Conservation (phyloP, 2,329 filamentous ascomycete genomes). For the Cladophialophora carrionii region DNA sequence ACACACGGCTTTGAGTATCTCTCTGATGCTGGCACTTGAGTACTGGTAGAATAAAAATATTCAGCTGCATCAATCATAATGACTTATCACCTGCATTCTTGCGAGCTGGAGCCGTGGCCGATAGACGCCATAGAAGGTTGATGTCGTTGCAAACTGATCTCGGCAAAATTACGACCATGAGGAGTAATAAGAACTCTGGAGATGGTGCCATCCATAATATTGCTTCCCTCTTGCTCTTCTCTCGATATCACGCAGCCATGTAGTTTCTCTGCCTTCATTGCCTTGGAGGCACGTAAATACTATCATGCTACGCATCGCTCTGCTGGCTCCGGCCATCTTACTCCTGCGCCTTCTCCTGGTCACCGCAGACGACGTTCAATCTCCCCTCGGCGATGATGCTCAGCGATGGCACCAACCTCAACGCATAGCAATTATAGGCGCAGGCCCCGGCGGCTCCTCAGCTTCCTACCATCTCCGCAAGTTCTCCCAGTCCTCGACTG, state of each 20-base stretch:
- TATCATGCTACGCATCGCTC: constrained; percentile 13
- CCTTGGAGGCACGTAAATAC: constrained; percentile 15
- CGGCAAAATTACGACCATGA: constrained; percentile 17
- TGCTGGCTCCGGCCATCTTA: neutral
- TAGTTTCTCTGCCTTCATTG: neutral
- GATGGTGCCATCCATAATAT: neutral
- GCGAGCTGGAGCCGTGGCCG: neutral
- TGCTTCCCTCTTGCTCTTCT: neutral
- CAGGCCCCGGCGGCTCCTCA: constrained; percentile 85
- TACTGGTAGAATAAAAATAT: neutral
- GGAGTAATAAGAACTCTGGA: neutral
- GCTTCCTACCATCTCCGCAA: constrained; percentile 79
- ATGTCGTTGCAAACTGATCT: constrained; percentile 4
- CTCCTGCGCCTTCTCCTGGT: constrained; percentile 9
- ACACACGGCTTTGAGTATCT: neutral
- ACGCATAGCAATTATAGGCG: constrained; percentile 57
- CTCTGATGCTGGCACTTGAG: neutral
- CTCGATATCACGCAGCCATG: constrained; percentile 3
- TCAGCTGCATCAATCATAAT: neutral
- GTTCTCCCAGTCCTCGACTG: constrained; percentile 62
- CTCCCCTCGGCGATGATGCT: constrained; percentile 10
- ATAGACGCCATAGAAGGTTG: neutral
- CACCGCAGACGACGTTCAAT: constrained; percentile 15
- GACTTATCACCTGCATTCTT: neutral
- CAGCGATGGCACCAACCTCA: constrained; percentile 18